phyloP scores from a whole-genome alignment of 139 green algal genomes.

The Micractinium sp. region DNA sequence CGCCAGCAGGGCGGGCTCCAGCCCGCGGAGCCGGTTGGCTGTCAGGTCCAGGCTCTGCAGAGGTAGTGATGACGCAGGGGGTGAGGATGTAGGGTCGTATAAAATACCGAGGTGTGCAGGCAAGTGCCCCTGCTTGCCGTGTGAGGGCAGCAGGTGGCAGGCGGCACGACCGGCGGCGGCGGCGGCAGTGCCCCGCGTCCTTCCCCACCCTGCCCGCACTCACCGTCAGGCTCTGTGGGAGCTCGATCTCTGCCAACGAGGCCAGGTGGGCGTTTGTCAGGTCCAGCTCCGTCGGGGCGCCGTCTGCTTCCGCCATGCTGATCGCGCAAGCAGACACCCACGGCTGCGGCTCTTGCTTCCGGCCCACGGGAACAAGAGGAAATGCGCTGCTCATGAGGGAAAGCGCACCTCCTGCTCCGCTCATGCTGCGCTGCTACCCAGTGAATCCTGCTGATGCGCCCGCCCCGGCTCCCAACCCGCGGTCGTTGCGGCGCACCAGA shows the following conservation, averaged over 20 bases:
- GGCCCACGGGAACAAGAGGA: too few relatives aligned
- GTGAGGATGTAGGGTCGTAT: not conserved
- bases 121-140: not conserved
- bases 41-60: slow-evolving; percentile 84
- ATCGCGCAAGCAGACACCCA: not conserved
- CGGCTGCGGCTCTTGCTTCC: too few relatives aligned
- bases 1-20: slow-evolving; percentile 77
- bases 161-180: not conserved
- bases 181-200: not conserved
- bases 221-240: slow-evolving; percentile 59
- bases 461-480: too few relatives aligned
- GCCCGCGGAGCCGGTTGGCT: slow-evolving; percentile 74
- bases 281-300: slow-evolving; percentile 52
- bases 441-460: too few relatives aligned
- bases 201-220: not conserved
- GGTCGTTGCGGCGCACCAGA: too few relatives aligned
- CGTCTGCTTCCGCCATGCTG: not conserved
- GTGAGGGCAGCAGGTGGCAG: too few relatives aligned
- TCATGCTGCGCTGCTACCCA: too few relatives aligned
- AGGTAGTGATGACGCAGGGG: not conserved
- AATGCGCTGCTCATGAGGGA: too few relatives aligned
- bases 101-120: not conserved
- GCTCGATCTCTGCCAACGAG: slow-evolving; percentile 56
- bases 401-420: too few relatives aligned
- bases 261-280: slow-evolving; percentile 80